Conservation (phyloP, 2,329 filamentous ascomycete species). For the Aphanoascus verrucosus region DNA sequence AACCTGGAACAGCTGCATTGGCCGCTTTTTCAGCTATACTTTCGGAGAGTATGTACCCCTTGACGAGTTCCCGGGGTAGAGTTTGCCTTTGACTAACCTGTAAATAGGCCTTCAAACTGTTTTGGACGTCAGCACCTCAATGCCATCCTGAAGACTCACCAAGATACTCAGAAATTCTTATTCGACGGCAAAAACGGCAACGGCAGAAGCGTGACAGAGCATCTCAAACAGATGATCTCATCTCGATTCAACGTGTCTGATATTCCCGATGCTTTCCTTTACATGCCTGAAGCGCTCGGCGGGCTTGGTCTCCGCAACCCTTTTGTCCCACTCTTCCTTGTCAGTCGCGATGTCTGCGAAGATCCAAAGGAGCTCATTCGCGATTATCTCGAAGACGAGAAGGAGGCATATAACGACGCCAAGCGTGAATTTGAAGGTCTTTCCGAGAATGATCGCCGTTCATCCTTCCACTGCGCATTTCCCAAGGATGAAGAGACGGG, state of each 20-base stretch:
- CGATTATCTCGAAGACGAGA: slow-evolving; percentile 21
- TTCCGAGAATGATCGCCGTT: slow-evolving; percentile 12
- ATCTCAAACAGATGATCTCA: slow-evolving; percentile 41
- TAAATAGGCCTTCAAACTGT: slow-evolving; percentile 34
- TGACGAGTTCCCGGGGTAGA: not conserved
- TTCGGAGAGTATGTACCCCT: slow-evolving; percentile 34
- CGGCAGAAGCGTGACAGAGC: slow-evolving; percentile 36
- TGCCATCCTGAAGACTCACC: slow-evolving; percentile 38
- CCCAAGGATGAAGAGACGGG: slow-evolving; percentile 14
- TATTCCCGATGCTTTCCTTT: slow-evolving; percentile 39
- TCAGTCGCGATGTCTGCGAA: slow-evolving; percentile 23
- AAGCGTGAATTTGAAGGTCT: slow-evolving; percentile 22
- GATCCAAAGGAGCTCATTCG: slow-evolving; percentile 21
- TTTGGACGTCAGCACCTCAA: slow-evolving; percentile 42
- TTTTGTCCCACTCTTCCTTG: slow-evolving; percentile 34
- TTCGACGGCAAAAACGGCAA: slow-evolving; percentile 29
- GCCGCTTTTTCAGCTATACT: slow-evolving; percentile 43
- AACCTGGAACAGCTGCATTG: slow-evolving; percentile 46
- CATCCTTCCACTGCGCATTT: slow-evolving; percentile 12
- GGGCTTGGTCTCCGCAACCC: slow-evolving; percentile 41
- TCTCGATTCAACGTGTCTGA: slow-evolving; percentile 39
- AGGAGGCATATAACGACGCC: slow-evolving; percentile 16
- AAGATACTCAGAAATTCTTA: slow-evolving; percentile 37
- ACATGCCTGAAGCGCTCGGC: slow-evolving; percentile 38
- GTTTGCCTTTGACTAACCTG: not conserved